Evolutionary conservation across 495 filamentous ascomycete species (phyloP).

Genomic region (Hyphodiscus hymeniophilus): DNA sequence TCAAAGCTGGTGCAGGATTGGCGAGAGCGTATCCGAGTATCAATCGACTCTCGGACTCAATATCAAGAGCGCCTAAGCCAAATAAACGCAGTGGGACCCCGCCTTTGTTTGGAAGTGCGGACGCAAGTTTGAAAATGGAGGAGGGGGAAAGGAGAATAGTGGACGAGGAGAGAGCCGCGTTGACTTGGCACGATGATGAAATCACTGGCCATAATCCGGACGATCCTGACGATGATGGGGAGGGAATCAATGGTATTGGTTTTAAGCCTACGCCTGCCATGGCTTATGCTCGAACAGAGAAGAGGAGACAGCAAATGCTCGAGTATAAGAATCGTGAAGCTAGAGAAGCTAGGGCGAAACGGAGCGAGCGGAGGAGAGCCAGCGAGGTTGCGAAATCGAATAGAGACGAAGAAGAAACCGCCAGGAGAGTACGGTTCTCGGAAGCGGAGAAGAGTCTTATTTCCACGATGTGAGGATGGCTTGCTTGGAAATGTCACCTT

Average conservation of each 20-base stretch:
- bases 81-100: conserved; percentile 37
- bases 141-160: conserved; percentile 25
- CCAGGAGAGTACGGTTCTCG: conserved; percentile 21
- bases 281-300: conserved; percentile 66
- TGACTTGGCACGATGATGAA: conserved; percentile 78
- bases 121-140: conserved; percentile 4
- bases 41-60: conserved; percentile 31
- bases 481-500: not conserved
- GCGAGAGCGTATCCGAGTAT: conserved; percentile 30
- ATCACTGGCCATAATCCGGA: conserved; percentile 73
- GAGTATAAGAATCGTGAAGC: conserved; percentile 81
- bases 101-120: conserved; percentile 21
- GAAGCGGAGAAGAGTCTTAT: conserved; percentile 18
- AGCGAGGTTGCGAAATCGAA: conserved; percentile 21
- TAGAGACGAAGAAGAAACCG: conserved; percentile 8
- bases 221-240: conserved; percentile 69
- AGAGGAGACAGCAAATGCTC: conserved; percentile 69
- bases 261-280: conserved; percentile 83
- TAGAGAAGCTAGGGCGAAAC: conserved; percentile 68
- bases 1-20: conserved; percentile 16
- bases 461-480: conserved; percentile 2
- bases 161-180: conserved; percentile 43
- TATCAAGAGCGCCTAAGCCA: conserved; percentile 27
- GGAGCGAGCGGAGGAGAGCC: conserved; percentile 53
- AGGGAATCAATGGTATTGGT: conserved; percentile 82